Percentiles rank a stretch among this genome's conserved stretches.
Conservation (phyloP, 768 basidiomycete species). For the Gloeostereum incarnatum region DNA sequence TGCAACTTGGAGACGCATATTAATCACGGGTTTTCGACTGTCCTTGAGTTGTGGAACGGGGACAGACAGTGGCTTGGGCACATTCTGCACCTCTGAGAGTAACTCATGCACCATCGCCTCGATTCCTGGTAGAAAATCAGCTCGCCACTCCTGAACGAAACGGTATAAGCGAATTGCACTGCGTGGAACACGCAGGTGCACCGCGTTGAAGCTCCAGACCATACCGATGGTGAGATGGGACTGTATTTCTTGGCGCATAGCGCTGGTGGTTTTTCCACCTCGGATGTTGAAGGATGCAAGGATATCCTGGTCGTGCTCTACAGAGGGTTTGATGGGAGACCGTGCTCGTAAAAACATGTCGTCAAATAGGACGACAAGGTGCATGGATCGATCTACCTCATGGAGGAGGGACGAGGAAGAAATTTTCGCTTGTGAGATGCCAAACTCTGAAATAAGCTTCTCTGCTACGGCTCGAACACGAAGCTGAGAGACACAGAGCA, state of each 20-base stretch:
- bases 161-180: conserved; percentile 73
- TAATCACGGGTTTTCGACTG: conserved; percentile 21
- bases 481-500: conserved; percentile 31
- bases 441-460: conserved; percentile 58
- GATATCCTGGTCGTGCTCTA: conserved; percentile 38
- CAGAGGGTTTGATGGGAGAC: conserved; percentile 30
- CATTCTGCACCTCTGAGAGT: conserved; percentile 49
- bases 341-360: conserved; percentile 50
- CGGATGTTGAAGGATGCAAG: conserved; percentile 51
- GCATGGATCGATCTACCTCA: conserved; percentile 30
- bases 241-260: conserved; percentile 36
- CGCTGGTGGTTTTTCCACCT: conserved; percentile 33
- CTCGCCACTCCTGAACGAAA: conserved; percentile 77
- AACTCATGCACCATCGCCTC: conserved; percentile 58
- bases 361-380: conserved; percentile 37
- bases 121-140: conserved; percentile 68
- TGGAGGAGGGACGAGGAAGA: conserved; percentile 24
- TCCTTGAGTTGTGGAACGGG: conserved; percentile 16
- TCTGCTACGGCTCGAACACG: conserved; percentile 60
- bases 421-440: conserved; percentile 28
- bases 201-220: conserved; percentile 30
- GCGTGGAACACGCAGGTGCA: conserved; percentile 61
- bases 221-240: conserved; percentile 29
- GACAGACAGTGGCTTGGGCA: conserved; percentile 24
- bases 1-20: conserved; percentile 42